These are phyloP conservation scores for Eucalyptus brandiana DNA, from an alignment of 345 rosid species.

Conservation along the genomic window DNA sequence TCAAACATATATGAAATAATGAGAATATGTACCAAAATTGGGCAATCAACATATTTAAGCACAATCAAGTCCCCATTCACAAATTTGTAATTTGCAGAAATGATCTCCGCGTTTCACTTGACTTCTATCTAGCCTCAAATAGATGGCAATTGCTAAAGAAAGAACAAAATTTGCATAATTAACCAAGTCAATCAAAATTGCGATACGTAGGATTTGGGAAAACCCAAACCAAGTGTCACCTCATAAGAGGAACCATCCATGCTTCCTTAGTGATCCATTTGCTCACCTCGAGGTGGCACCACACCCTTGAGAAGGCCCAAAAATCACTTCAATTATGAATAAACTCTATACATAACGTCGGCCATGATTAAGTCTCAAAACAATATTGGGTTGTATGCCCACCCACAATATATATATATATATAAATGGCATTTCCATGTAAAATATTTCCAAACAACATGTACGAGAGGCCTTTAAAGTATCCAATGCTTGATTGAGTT, in stretches of 20 bases:
- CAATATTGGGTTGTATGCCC: background rate
- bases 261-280: background rate
- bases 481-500: background rate
- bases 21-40: too few species aligned
- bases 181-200: background rate
- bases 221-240: background rate
- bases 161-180: background rate
- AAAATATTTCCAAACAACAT: background rate
- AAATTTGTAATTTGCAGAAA: fast-evolving
- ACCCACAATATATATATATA: background rate
- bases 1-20: too few species aligned
- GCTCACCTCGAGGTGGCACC: fast-evolving
- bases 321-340: background rate
- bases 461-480: background rate
- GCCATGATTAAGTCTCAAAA: background rate
- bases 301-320: background rate
- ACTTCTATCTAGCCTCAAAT: background rate
- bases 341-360: background rate
- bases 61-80: fast-evolving
- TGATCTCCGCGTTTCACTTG: background rate
- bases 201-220: fast-evolving
- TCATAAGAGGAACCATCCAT: background rate
- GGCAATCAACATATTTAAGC: background rate
- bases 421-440: background rate
- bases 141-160: too few species aligned